These are phyloP conservation scores for Aspergillus diversus DNA, from an alignment of 495 filamentous ascomycete species.

Conservation along the genomic window DNA sequence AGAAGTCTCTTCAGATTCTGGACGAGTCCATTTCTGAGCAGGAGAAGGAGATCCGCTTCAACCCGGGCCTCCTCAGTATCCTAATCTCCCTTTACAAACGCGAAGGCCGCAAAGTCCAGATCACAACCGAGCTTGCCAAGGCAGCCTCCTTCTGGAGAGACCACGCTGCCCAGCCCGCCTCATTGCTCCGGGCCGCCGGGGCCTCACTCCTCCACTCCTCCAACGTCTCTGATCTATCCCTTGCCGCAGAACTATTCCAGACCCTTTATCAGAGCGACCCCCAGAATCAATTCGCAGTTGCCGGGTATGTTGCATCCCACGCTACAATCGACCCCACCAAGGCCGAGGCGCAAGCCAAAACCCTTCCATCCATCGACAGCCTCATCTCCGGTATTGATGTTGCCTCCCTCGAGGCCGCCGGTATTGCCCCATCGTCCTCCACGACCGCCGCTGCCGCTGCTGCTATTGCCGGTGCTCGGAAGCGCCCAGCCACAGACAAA, in stretches of 20 bases:
- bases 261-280: conserved; percentile 64
- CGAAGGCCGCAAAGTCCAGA: conserved; percentile 75
- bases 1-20: conserved; percentile 72
- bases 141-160: conserved; percentile 81
- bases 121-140: conserved; percentile 72
- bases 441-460: conserved; percentile 40
- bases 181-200: conserved; percentile 79
- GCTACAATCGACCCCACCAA: conserved; percentile 67
- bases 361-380: conserved; percentile 65
- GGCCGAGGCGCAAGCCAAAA: conserved; percentile 60
- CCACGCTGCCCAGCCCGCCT: conserved; percentile 51
- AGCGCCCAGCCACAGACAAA: conserved; percentile 60
- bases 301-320: conserved; percentile 83
- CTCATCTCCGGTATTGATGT: conserved; percentile 71
- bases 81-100: conserved; percentile 78
- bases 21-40: conserved; percentile 64
- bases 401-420: conserved; percentile 70
- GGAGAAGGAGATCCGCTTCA: conserved; percentile 72
- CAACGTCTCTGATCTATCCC: conserved; percentile 62
- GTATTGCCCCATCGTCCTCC: conserved; percentile 66
- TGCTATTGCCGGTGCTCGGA: conserved; percentile 51
- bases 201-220: conserved; percentile 76
- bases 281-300: conserved; percentile 65
- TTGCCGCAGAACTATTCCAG: conserved; percentile 76
- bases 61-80: conserved; percentile 84